Evolutionary conservation across 2,329 filamentous ascomycete genomes (phyloP).

Genomic region (Fusarium beomiforme): DNA sequence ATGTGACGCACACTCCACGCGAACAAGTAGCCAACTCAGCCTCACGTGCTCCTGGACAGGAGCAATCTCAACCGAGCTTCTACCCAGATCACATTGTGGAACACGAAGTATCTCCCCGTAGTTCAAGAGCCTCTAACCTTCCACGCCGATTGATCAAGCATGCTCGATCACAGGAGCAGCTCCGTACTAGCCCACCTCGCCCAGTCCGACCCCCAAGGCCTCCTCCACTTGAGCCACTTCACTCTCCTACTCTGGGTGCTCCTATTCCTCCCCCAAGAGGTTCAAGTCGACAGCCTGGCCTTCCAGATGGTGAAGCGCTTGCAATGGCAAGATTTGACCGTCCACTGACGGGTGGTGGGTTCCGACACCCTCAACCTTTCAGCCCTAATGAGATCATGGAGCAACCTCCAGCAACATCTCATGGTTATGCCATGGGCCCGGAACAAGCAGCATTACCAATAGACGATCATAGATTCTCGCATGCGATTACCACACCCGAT

Average conservation of each 20-base stretch:
- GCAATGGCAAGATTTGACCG: constrained; percentile 51
- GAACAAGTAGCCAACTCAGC: constrained; percentile 57
- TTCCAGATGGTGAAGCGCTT: constrained; percentile 55
- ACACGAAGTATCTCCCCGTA: constrained; percentile 24
- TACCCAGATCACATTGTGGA: constrained; percentile 45
- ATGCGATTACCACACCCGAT: constrained; percentile 55
- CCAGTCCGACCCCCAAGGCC: constrained; percentile 57
- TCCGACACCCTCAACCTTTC: constrained; percentile 58
- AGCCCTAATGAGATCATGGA: constrained; percentile 40
- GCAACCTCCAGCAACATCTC: constrained; percentile 24
- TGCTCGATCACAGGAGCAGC: constrained; percentile 60
- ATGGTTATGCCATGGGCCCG: constrained; percentile 7
- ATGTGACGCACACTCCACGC: constrained; percentile 67
- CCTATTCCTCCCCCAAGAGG: constrained; percentile 62
- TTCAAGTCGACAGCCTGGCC: constrained; percentile 64
- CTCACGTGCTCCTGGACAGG: constrained; percentile 50
- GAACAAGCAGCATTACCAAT: constrained; percentile 19
- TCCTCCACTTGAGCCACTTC: constrained; percentile 36
- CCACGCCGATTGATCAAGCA: constrained; percentile 54
- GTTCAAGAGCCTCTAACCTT: constrained; percentile 39
- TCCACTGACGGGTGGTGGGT: constrained; percentile 56
- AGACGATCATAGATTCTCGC: constrained; percentile 43
- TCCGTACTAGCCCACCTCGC: constrained; percentile 59
- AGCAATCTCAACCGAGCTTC: constrained; percentile 59
- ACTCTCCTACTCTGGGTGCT: constrained; percentile 45